Evolutionary conservation across 2,329 filamentous ascomycete genomes (phyloP).

Genomic region (Xylariaceae sp.): DNA sequence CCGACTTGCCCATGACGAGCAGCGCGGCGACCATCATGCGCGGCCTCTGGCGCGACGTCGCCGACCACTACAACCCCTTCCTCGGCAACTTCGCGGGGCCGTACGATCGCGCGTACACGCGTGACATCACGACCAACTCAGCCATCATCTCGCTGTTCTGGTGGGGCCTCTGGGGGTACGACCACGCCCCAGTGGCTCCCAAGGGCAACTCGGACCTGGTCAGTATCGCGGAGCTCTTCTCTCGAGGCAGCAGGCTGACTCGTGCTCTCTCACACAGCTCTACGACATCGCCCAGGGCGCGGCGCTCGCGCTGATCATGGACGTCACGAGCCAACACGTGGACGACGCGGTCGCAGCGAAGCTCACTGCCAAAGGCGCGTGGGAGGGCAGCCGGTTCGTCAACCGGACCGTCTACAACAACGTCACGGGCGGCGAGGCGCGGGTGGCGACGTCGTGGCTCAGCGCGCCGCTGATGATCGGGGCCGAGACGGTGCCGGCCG

Average conservation of each 20-base stretch:
- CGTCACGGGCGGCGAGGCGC: constrained; percentile 21
- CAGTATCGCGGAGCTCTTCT: too few relatives aligned
- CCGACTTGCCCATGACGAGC: constrained; percentile 17
- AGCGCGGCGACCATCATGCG: constrained; percentile 22
- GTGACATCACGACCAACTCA: constrained; percentile 32
- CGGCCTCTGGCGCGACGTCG: constrained; percentile 28
- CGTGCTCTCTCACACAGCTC: too few relatives aligned
- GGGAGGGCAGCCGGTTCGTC: constrained; percentile 28
- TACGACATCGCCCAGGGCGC: constrained; percentile 34
- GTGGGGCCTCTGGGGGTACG: constrained; percentile 35
- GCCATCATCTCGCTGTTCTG: constrained; percentile 33
- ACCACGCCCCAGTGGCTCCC: constrained; percentile 20
- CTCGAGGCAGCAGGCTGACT: too few relatives aligned
- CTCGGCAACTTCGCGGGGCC: constrained; percentile 28
- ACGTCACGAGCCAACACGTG: constrained; percentile 15
- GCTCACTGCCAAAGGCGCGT: constrained; percentile 24
- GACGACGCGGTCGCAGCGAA: constrained; percentile 18
- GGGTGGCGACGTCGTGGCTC: constrained; percentile 33
- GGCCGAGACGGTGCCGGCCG: constrained; percentile 27
- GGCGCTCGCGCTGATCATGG: constrained; percentile 30
- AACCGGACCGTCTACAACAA: constrained; percentile 29
- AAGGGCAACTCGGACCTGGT: constrained; percentile 32
- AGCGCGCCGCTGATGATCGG: constrained; percentile 36
- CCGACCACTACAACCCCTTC: constrained; percentile 28
- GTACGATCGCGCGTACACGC: constrained; percentile 30